Percentiles rank a stretch among this genome's conserved stretches.
Conservation (phyloP, 148 eudicot species). For the Bassia scoparia region DNA sequence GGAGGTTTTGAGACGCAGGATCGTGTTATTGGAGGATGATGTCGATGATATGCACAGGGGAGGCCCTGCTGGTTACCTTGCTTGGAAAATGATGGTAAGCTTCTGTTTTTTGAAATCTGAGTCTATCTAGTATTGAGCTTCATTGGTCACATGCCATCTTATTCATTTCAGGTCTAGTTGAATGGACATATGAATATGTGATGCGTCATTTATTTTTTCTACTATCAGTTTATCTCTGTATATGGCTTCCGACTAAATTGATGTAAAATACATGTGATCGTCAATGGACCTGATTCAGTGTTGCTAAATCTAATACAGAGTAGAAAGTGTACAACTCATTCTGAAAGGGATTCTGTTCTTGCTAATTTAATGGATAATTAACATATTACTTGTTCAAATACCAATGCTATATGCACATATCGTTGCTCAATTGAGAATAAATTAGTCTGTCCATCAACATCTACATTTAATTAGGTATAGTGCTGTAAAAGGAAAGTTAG, state of each 20-base stretch:
- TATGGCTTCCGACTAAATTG: not conserved
- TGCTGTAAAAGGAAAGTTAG: not conserved
- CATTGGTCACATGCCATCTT: not conserved
- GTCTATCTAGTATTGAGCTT: not conserved
- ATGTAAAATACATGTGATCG: not conserved
- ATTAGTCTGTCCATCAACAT: not conserved
- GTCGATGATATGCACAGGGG: constrained; percentile 47
- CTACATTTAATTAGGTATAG: not conserved
- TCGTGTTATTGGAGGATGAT: constrained; percentile 39
- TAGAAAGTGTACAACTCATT: no score
- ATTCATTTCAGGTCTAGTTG: not conserved
- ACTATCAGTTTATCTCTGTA: not conserved
- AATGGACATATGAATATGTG: not conserved
- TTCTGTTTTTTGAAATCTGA: not conserved
- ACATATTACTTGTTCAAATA: not conserved
- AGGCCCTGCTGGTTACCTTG: constrained; percentile 88
- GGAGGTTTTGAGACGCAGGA: constrained; percentile 61
- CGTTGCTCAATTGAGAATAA: not conserved
- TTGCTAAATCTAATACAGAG: not conserved
- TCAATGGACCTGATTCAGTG: not conserved
- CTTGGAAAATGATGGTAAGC: constrained; percentile 95
- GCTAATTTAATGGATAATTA: no score
- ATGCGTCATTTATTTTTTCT: not conserved
- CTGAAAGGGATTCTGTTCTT: no score
- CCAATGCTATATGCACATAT: not conserved